Evolutionary conservation across 148 eudicot species (phyloP).

Genomic region (Heliosperma pusillum): DNA sequence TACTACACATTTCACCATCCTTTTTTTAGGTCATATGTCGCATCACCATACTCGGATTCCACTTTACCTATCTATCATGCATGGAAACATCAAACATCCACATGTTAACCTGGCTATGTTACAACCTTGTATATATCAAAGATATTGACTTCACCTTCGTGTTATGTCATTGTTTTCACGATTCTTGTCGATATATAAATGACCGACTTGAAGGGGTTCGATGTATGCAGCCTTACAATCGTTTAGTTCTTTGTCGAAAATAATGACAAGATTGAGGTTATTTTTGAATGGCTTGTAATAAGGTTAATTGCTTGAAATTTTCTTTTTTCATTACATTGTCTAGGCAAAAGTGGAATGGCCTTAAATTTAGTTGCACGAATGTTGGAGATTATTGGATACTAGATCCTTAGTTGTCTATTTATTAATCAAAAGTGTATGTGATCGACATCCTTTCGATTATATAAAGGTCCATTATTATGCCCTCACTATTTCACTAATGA

Average conservation of each 20-base stretch:
- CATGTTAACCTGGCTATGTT: not conserved
- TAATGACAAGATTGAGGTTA: not conserved
- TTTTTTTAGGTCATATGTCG: constrained; percentile 30
- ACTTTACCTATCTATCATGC: not conserved
- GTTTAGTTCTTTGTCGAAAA: not conserved
- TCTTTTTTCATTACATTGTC: no score
- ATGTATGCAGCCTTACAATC: not conserved
- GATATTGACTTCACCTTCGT: not conserved
- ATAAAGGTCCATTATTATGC: constrained; percentile 6
- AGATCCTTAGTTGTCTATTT: constrained; percentile 1
- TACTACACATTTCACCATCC: constrained; percentile 3
- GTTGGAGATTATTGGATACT: constrained; percentile 5
- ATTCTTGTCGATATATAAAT: not conserved
- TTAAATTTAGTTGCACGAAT: not conserved
- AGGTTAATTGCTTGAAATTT: no score
- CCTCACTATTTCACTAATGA: constrained; percentile 3
- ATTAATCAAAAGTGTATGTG: constrained; percentile 1
- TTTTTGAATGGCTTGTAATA: no score
- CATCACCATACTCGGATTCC: constrained; percentile 28
- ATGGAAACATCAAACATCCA: not conserved
- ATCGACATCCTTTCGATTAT: constrained; percentile 12
- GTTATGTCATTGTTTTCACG: no score
- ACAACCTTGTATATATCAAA: not conserved
- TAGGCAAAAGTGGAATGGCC: not conserved
- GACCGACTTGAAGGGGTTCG: not conserved